Base-by-base conservation (phyloP, 1,284 basidiomycete species). In the Apiotrichum akiyoshidainum region DNA sequence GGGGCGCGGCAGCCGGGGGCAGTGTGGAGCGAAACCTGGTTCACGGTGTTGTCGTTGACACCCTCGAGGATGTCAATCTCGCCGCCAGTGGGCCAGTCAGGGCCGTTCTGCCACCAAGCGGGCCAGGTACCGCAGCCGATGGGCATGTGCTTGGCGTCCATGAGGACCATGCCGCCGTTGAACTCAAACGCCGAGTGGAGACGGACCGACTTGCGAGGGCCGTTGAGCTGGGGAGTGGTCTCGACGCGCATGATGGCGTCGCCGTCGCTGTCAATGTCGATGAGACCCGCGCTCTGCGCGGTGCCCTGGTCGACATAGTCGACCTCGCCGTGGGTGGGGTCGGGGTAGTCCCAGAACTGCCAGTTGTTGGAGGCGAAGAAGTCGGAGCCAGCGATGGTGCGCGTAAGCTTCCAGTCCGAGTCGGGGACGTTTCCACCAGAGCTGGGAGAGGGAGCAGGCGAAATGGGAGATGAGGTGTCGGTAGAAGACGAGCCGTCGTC, bases 61-160 rank as follows among this genome's bases (percentile, higher is more conserved):
- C 79, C 77, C 68, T 83, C 82, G 41, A 83, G 73, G 57, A 83
- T 82, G 68, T 83, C 82, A 50, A 83, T 83, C 66, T 83, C 82
- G 22, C 82, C 82, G 14, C 80, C 79, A 33, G 72, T 61, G 7
- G 82, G 82, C 81, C 82, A 83, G 70, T 81, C 78, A 58, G 72
- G 78, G 33, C 74, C 79, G 69, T 76, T 78, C 57, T 66, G 69
- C 78, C 79, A 79, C 71, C 74, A 80, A 5, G 77, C 77, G 16
- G 76, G 75, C 74, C 91, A 93, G 11, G 86, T 87, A 42, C 87
- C 91, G 75, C 91, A 94, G 9, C 92, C 92, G 2, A 86, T 87
- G 2, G 91, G 91, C 87, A 93, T 92, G 76, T 94, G 91, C n/a
- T 86, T 81, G 16, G 89, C 83, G 73, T 93, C 90, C 81, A 92